Conservation (phyloP, 192 early-diverging fungal species). For the Backusella sp. region DNA sequence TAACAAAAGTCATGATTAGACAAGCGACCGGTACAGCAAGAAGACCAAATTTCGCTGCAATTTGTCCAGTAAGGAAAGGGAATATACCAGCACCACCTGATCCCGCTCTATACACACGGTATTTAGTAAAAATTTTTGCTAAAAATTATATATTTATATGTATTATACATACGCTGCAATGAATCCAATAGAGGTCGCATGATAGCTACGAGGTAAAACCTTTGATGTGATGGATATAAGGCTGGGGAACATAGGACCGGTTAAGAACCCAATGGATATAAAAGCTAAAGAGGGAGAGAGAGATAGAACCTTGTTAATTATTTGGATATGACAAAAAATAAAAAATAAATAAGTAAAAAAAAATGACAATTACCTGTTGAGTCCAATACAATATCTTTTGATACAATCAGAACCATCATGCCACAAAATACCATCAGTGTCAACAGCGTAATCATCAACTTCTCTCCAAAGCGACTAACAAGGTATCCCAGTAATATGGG, state of each 20-base stretch:
- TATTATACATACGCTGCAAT: slow-evolving; percentile 23
- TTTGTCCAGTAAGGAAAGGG: slow-evolving; percentile 31
- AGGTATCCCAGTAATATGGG: slow-evolving; percentile 33
- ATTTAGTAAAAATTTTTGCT: background rate
- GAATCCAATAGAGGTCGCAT: slow-evolving; percentile 33
- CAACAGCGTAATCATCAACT: slow-evolving; percentile 22
- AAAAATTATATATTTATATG: background rate
- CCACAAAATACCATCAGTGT: slow-evolving; percentile 9
- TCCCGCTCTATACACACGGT: slow-evolving; percentile 19
- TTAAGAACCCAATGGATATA: slow-evolving; percentile 14
- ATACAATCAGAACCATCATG: slow-evolving; percentile 4
- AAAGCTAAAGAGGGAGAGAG: background rate
- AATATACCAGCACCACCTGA: slow-evolving; percentile 25
- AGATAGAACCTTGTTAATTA: background rate
- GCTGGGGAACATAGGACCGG: slow-evolving; percentile 30
- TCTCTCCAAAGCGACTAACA: slow-evolving; percentile 32
- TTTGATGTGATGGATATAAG: background rate
- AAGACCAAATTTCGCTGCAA: slow-evolving; percentile 23
- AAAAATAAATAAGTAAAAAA: background rate
- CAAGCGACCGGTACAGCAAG: slow-evolving; percentile 8
- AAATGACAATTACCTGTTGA: slow-evolving; percentile 16
- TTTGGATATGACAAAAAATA: too few species aligned
- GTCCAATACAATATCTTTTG: slow-evolving; percentile 8
- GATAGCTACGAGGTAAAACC: slow-evolving; percentile 17
- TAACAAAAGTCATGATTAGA: slow-evolving; percentile 18